Conservation (phyloP, 306 rosid genomes). For the Rubus idaeus region DNA sequence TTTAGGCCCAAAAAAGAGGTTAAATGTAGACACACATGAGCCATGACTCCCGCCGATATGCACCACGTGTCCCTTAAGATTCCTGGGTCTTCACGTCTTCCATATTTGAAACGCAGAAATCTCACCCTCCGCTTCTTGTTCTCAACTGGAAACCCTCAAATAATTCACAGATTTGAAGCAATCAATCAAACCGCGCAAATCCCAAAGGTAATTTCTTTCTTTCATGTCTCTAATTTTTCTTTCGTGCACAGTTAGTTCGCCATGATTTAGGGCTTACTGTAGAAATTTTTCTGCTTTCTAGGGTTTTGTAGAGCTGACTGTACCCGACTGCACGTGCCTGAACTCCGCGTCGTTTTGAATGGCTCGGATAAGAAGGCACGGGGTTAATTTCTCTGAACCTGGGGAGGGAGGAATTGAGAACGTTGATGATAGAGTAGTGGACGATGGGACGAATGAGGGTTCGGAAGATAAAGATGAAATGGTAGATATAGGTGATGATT, state of each 20-base stretch:
- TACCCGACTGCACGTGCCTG: slow-evolving; percentile 42
- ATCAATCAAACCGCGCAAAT: background rate
- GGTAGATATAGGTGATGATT: slow-evolving; percentile 17
- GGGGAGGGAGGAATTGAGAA: slow-evolving; percentile 1
- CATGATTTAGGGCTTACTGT: slow-evolving; percentile 25
- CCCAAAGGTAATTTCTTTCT: slow-evolving; percentile 24
- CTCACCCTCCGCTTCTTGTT: background rate
- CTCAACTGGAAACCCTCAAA: slow-evolving; percentile 13
- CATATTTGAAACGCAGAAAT: slow-evolving; percentile 11
- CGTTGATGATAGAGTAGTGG: slow-evolving; percentile 9
- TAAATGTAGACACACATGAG: background rate
- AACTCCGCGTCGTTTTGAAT: slow-evolving; percentile 40
- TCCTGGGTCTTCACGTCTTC: background rate
- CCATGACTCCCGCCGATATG: background rate
- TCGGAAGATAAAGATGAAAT: slow-evolving; percentile 16
- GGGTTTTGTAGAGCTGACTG: slow-evolving; percentile 42
- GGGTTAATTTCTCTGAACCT: slow-evolving; percentile 26
- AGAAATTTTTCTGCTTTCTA: slow-evolving; percentile 12
- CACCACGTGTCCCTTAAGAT: slow-evolving; percentile 31
- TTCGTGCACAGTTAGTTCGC: background rate
- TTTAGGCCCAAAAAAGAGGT: background rate
- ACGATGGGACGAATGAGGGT: slow-evolving; percentile 25
- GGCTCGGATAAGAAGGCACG: slow-evolving; percentile 36
- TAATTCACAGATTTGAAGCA: background rate
- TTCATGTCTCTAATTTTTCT: background rate